Base-by-base conservation (phyloP, 1,139 yeast genomes). In the Groenewaldozyma sp. region DNA sequence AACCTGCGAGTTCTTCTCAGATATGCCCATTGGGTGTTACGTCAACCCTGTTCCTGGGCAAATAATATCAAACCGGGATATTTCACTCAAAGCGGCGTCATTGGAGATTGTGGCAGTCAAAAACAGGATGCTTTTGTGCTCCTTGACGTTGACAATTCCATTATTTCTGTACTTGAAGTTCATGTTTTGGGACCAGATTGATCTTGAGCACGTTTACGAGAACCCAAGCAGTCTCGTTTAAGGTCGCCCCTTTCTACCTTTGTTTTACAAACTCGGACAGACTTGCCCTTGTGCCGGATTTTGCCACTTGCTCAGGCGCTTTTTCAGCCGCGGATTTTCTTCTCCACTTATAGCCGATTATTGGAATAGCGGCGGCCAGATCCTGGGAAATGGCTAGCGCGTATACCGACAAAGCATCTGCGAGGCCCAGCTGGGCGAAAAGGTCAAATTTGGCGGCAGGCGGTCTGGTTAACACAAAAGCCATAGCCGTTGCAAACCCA, bases 351-450 rank as follows among this genome's bases (percentile, higher is more conserved):
- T 13, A 7, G 11, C 18, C 13, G 22, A 41, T n/a, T 28, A 43
- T 22, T 6, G 49, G 49, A 11, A 37, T 28, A 7, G 38, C 16
- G 2, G 39, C 40, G 2, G 43, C 46, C 3, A 47, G 11, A 31
- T 50, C 54, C 20, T 50, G 54, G 7, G 48, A 48, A 2, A 49
- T 31, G 3, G 51, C 48, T 16, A 50, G 34, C 10, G 45, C 38
- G 33, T 41, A 50, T 5, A 50, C 49, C 1, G 51, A 44, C 14
- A 43, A 39, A 7, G 52, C 52, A 36, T 50, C 54, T n/a, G 49
- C 43, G 10, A 50, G 42, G 2, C 52, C 51, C 19, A 50, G 41
- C 29, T 44, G 47, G 10, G 45, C 51, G 6, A 48, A 40, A 24
- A 50, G 31, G 28, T 50, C 54, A 28, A 48, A 42, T 36, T 34